These are phyloP conservation scores for Dryadomyces sulphureus DNA, from an alignment of 2,329 filamentous ascomycete genomes.

Conservation along the genomic window DNA sequence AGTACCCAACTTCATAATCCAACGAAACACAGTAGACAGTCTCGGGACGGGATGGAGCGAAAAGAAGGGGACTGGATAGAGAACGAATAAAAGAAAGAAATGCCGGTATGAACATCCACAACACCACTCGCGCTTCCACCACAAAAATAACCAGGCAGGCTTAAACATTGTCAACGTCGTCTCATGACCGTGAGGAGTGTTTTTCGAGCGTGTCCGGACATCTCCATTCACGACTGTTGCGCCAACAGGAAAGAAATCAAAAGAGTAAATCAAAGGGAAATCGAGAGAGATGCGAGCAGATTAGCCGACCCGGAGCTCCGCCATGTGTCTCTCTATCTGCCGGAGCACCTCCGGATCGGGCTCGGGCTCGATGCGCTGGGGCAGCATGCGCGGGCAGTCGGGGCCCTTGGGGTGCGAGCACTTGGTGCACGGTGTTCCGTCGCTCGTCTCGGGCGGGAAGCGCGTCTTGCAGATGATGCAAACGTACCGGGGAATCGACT, in stretches of 20 bases:
- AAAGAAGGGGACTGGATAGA: not conserved
- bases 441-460: conserved; percentile 34
- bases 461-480: conserved; percentile 50
- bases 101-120: not conserved
- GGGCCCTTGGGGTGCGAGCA: conserved; percentile 48
- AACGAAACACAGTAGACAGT: not conserved
- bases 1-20: not conserved
- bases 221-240: not conserved
- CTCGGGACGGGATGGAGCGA: not conserved
- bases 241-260: not conserved
- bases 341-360: conserved; percentile 46
- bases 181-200: not conserved
- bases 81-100: not conserved
- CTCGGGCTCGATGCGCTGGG: conserved; percentile 44
- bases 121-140: not conserved
- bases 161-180: not conserved
- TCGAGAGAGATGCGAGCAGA: not conserved
- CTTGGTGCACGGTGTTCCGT: conserved; percentile 39
- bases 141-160: not conserved
- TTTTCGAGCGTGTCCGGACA: not conserved
- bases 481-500: conserved; percentile 35
- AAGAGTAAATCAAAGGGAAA: not conserved
- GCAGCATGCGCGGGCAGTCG: conserved; percentile 41
- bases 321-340: conserved; percentile 40
- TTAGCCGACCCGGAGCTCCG: conserved; percentile 14